phyloP scores from a whole-genome alignment of 140 eudicot species.

The Ambrosia hybrid region DNA sequence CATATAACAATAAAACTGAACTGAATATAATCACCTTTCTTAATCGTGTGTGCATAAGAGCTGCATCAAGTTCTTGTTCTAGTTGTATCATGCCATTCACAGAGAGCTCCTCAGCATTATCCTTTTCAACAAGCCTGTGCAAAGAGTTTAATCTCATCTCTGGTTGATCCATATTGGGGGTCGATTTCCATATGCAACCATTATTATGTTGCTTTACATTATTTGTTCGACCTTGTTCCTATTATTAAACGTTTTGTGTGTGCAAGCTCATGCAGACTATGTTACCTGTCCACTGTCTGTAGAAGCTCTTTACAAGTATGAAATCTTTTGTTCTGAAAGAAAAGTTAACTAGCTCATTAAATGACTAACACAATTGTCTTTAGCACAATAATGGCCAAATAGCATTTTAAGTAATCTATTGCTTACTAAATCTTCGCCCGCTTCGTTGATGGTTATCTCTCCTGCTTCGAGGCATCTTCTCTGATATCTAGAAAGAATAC shows the following conservation, averaged over 20 bases:
- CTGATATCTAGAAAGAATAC: slow-evolving; percentile 17
- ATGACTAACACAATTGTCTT: not conserved
- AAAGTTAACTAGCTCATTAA: slow-evolving; percentile 5
- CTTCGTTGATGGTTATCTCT: not conserved
- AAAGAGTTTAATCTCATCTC: slow-evolving; percentile 2
- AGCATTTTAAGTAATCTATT: not conserved
- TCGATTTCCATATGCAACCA: not conserved
- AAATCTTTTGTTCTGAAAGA: slow-evolving; percentile 11
- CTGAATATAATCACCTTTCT: slow-evolving; percentile 31
- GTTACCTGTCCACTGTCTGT: slow-evolving; percentile 27
- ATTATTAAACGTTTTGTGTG: not conserved
- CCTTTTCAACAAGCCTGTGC: slow-evolving; percentile 24
- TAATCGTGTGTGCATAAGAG: slow-evolving; percentile 28
- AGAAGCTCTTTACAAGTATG: slow-evolving; percentile 28
- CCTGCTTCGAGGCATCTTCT: slow-evolving; percentile 16
- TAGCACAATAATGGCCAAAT: not conserved
- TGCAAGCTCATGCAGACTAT: not conserved
- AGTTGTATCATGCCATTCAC: slow-evolving; percentile 26
- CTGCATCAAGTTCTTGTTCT: slow-evolving; percentile 33
- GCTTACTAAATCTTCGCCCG: slow-evolving; percentile 14
- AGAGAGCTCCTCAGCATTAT: slow-evolving; percentile 3
- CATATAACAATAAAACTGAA: not conserved
- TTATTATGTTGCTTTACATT: not conserved
- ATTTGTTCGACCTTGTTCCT: not conserved
- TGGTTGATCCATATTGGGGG: not conserved